phyloP scores from a whole-genome alignment of 768 basidiomycete species.

The Suillus americanus region DNA sequence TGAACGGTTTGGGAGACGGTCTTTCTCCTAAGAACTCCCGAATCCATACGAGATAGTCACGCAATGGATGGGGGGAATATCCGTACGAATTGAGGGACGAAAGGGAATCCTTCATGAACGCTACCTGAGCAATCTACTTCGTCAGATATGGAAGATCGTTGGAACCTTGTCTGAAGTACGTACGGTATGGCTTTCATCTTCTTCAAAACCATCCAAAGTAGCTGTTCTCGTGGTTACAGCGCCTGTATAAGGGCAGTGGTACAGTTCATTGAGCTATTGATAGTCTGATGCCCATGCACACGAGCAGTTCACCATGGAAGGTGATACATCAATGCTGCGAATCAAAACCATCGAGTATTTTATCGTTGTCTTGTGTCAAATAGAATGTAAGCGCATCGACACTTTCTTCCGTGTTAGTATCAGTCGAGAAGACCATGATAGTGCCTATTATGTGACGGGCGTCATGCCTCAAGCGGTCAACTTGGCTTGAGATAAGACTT shows the following conservation, averaged over 20 bases:
- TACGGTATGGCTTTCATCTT: conserved; percentile 64
- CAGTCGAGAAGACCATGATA: neutral
- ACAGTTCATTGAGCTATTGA: conserved; percentile 62
- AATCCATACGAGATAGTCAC: conserved; percentile 67
- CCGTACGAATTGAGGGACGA: conserved; percentile 86
- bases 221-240: conserved; percentile 82
- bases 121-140: conserved; percentile 45
- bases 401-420: neutral
- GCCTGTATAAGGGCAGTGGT: conserved; percentile 65
- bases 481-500: neutral
- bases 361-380: neutral
- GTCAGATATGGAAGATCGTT: conserved; percentile 1
- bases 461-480: neutral
- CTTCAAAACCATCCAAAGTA: conserved; percentile 68
- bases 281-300: conserved; percentile 80
- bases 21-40: conserved; percentile 39
- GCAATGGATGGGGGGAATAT: conserved; percentile 77
- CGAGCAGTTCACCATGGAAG: conserved; percentile 75
- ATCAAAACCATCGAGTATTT: conserved; percentile 33
- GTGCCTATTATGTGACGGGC: neutral
- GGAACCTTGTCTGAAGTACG: conserved; percentile 14
- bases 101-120: conserved; percentile 47
- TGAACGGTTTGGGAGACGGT: conserved; percentile 58
- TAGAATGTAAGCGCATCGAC: neutral
- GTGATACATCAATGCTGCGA: conserved; percentile 53